Evolutionary conservation across 495 filamentous ascomycete species (phyloP).

Genomic region (Rhypophila decipiens): DNA sequence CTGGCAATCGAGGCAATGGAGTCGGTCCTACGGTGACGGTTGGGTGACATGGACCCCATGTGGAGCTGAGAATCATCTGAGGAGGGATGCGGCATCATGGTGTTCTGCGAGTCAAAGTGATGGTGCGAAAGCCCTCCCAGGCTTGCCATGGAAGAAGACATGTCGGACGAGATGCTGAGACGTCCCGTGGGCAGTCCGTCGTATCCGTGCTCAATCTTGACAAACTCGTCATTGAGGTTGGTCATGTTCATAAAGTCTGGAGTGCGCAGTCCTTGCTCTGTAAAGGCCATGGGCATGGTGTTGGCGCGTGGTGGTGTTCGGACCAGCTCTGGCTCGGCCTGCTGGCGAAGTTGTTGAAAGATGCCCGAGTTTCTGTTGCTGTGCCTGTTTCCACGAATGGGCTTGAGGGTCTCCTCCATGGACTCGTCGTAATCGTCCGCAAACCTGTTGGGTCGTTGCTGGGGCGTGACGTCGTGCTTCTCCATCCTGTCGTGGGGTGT

Average conservation of each 20-base stretch:
- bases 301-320: constrained; percentile 29
- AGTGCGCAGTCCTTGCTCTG: constrained; percentile 34
- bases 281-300: constrained; percentile 32
- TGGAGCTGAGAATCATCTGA: too few relatives aligned
- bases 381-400: constrained; percentile 24
- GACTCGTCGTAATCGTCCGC: constrained; percentile 47
- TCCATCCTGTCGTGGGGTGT: constrained; percentile 34
- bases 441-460: constrained; percentile 33
- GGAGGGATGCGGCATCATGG: constrained; percentile 5
- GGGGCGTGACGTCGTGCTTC: constrained; percentile 27
- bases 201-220: constrained; percentile 43
- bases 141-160: constrained; percentile 35
- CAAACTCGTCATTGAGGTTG: constrained; percentile 44
- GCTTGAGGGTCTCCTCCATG: constrained; percentile 55
- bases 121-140: constrained; percentile 19
- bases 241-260: constrained; percentile 51
- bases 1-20: constrained; percentile 42
- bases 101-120: constrained; percentile 15
- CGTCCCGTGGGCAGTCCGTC: constrained; percentile 21
- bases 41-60: too few relatives aligned
- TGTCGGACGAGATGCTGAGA: constrained; percentile 19
- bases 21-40: constrained; percentile 45
- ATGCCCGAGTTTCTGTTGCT: constrained; percentile 28
- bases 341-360: constrained; percentile 41
- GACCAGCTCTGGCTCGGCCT: constrained; percentile 30